A percentile compares a stretch with the other conserved stretches of the same genome.
These are phyloP conservation scores for Mucor ambiguus DNA, from an alignment of 371 early-diverging fungal genomes.

Conservation along the genomic window DNA sequence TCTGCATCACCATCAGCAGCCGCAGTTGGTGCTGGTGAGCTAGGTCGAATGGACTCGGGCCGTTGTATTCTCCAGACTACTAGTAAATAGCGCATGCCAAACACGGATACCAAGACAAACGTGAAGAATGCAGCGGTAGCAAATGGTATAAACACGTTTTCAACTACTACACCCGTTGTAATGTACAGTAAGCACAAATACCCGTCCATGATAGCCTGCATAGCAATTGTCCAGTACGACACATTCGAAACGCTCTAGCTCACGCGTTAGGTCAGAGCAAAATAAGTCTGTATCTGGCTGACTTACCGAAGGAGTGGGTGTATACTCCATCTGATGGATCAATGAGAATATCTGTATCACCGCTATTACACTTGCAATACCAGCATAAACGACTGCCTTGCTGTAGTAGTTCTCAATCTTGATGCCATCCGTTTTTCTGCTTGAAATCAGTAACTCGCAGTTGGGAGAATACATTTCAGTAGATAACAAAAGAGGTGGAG, in stretches of 20 bases:
- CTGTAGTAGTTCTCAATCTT: constrained; percentile 57
- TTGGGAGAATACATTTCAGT: constrained; percentile 62
- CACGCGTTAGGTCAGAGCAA: neutral
- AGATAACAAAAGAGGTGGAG: constrained; percentile 54
- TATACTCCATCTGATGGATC: constrained; percentile 74
- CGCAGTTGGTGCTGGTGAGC: constrained; percentile 9
- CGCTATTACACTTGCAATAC: constrained; percentile 52
- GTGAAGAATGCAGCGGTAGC: constrained; percentile 70
- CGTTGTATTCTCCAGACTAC: constrained; percentile 73
- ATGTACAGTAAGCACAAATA: constrained; percentile 69
- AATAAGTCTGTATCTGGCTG: neutral
- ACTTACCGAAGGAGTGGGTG: constrained; percentile 73
- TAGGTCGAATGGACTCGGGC: constrained; percentile 52
- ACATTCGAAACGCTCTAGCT: constrained; percentile 68
- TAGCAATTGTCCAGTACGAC: constrained; percentile 73
- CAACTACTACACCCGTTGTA: constrained; percentile 63
- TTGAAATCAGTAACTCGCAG: constrained; percentile 51
- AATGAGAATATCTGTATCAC: constrained; percentile 62
- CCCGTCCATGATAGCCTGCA: constrained; percentile 73
- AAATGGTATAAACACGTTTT: constrained; percentile 64
- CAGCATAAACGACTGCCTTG: constrained; percentile 61
- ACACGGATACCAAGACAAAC: constrained; percentile 70
- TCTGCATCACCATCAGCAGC: neutral
- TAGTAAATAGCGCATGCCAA: constrained; percentile 76
- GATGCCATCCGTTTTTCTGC: constrained; percentile 50